Base-by-base conservation (phyloP, 495 filamentous ascomycete genomes). In the Elasticomyces elasticus region DNA sequence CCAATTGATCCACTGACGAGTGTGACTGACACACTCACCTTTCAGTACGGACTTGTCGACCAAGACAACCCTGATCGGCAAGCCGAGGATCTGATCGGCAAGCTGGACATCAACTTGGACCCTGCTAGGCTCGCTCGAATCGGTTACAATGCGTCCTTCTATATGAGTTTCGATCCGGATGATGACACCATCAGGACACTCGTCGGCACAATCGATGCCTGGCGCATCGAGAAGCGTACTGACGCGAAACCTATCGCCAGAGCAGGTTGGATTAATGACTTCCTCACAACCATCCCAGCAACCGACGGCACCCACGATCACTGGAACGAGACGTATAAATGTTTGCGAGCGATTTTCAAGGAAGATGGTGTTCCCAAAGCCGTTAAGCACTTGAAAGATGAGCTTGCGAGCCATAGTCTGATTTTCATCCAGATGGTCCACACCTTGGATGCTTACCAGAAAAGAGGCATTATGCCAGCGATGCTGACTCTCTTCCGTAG, bases 341-440 rank as follows among this genome's bases (percentile, higher is more conserved):
- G 51, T 28, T 17, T 54, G 13, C 23, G 42, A 19, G 51, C 41
- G 13, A n/a, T 54, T 6, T 54, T 24, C 51, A 13, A 2, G 5
- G 33, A 46, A 19, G 22, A 46, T 7, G 51, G 51, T 12, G 17
- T 10, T 5, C 6, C 38, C 2, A 25, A 44, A 28, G 48, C 48
- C 28, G 15, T 6, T 12, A 37, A 51, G 30, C 19, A 5, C n/a
- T n/a, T 46, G 2, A 11, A 23, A 17, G 22, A 44, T 12, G 27
- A 45, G 3, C 27, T 54, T 6, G 17, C 5, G 3, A 23, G 26
- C 26, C 20, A 54, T 13, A 44, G 40, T 30, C 24, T 54, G 11
- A 45, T 54, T 4, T 54, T 54, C 51, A 54, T 54, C 42, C 24
- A 38, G 40, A 45, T 54, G 40, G 20, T 54, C 23, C 19, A 33